Conservation (phyloP, 2,329 filamentous ascomycete species). For the Penicillium polonicum region DNA sequence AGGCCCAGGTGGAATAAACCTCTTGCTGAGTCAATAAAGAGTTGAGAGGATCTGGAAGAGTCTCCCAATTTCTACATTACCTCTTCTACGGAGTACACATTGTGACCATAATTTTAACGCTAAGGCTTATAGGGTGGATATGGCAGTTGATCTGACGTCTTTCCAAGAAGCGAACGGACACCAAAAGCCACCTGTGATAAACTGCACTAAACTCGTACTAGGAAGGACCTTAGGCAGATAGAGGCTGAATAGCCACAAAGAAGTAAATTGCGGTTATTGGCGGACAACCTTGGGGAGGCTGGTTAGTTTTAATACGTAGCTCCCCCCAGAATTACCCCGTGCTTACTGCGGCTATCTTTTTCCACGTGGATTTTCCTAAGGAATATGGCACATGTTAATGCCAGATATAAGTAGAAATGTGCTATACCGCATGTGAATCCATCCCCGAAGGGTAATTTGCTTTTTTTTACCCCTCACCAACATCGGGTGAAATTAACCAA, state of each 20-base stretch:
- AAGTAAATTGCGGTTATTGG: not conserved
- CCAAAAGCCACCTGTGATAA: not conserved
- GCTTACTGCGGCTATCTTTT: not conserved
- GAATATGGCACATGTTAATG: not conserved
- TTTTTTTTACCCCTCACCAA: not conserved
- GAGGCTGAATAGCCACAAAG: not conserved
- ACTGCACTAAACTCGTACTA: not conserved
- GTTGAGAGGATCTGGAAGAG: not conserved
- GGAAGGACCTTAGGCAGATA: not conserved
- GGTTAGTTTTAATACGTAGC: too few species aligned
- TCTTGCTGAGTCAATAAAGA: not conserved
- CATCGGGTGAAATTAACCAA: not conserved
- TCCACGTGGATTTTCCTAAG: not conserved
- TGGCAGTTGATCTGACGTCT: not conserved
- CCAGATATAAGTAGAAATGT: not conserved
- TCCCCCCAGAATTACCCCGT: not conserved
- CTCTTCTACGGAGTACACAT: not conserved
- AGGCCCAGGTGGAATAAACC: not conserved
- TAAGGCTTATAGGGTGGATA: not conserved
- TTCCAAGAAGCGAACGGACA: not conserved
- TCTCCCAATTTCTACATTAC: not conserved
- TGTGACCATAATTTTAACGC: not conserved
- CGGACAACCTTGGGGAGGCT: not conserved
- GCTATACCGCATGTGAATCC: not conserved
- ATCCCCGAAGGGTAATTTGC: not conserved